Evolutionary conservation across 371 early-diverging fungal genomes (phyloP), one percentile per base, ranked within the genome.

Genomic region (Haplosporangium sp.): DNA sequence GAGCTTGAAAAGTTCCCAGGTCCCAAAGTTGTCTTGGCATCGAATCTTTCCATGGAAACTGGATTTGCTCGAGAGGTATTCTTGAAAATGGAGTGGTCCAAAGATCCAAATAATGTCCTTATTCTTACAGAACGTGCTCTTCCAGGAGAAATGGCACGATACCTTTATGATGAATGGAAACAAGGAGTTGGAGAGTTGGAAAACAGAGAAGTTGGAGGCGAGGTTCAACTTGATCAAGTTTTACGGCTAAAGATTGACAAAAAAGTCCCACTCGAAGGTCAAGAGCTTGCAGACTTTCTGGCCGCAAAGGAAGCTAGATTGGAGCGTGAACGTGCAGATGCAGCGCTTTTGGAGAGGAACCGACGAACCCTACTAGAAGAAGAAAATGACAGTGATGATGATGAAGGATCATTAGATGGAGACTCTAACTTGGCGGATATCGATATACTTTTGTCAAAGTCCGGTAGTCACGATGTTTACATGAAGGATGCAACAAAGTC

Each of bases 21-120:
- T 7, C 92, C 95, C 63, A 94, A 94, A 77, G 93, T 98, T 0
- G 92, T 97, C 2, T 83, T 97, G 78, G 96, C 97, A 3, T 90
- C 93, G 47, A 86, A 91, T 42, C 82, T 90, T 34, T 90, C 93
- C 47, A 84, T 98, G 82, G 94, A 94, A 8, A 87, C 88, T 45
- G 97, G 98, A 5, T 94, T 90, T 76, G 89, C 96, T 2, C 86
- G 93, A 38, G 92, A 94, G 27, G 82, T 97, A 34, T 93, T 98
- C 66, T 67, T 81, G 55, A 74, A 64, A 27, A 44, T 68, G 69
- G 69, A 68, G 0, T 95, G 94, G 94, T 86, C 85, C 6, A 61
- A 62, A 7, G 71, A 85, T 34, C 83, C 84, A 17, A 65, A 78
- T 19, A 96, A 94, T 72, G 85, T 92, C 1, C 71, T 97, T 3